Evolutionary conservation across 139 green algal species (phyloP), one percentile per base, ranked within the genome.

Genomic region (Tetraselmis chui): DNA sequence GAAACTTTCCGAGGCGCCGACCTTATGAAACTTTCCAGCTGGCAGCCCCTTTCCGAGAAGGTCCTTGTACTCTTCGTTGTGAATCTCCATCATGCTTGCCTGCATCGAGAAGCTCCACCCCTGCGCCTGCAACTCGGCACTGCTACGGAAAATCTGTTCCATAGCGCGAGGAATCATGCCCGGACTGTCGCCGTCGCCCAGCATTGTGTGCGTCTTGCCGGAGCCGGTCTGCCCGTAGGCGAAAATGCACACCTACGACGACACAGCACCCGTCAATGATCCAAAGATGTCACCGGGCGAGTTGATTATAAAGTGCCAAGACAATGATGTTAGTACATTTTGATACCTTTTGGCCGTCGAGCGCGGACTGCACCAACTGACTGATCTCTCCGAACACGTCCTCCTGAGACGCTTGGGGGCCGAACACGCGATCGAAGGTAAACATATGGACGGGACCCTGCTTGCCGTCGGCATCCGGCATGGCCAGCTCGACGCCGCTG

Each of bases 311-410:
- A n/a, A n/a, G n/a, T n/a, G n/a, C n/a, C n/a, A n/a, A n/a, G n/a
- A n/a, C n/a, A n/a, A n/a, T n/a, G n/a, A n/a, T n/a, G n/a, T n/a
- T n/a, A n/a, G n/a, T n/a, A n/a, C n/a, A n/a, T n/a, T n/a, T n/a
- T n/a, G n/a, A n/a, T n/a, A 97, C 93, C 82, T 97, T 97, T 84
- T 97, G 95, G 1, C 95, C 95, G 82, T 98, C 95, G 78, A 98
- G 83, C 1, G 93, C 94, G 76, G 83, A 92, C 83, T 93, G 93
- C 29, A 98, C 90, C 31, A 98, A 91, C 82, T 95, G 91, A 28
- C 90, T 91, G 79, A 97, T 94, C 83, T 98, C 95, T 77, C 93
- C 90, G 87, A 97, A 98, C 76, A 98, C 93, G 25, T 87, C 82
- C 27, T 92, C 90, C 84, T 94, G 84, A 1, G 58, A 83, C 5